These are phyloP conservation scores for Apiotrichum akiyoshidainum DNA, from an alignment of 1,284 basidiomycete genomes.

Conservation along the genomic window DNA sequence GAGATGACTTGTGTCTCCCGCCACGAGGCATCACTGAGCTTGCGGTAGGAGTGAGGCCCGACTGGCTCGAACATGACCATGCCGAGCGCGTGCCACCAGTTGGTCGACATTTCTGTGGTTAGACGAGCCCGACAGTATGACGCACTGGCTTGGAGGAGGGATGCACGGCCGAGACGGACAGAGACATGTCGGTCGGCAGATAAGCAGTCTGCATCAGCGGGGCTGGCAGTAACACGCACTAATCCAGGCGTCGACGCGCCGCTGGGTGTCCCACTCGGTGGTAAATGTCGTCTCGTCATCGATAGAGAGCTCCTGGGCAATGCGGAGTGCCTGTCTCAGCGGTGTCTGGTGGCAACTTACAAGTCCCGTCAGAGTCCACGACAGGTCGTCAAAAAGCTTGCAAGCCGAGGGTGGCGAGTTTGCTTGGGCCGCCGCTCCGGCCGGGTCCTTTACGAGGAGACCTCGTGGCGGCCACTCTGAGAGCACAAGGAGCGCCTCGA, in stretches of 20 bases:
- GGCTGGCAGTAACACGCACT: constrained; percentile 12
- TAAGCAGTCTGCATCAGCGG: constrained; percentile 17
- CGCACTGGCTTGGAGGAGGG: constrained; percentile 20
- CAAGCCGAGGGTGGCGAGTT: constrained; percentile 8
- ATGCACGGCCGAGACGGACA: constrained; percentile 21
- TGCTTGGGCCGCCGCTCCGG: neutral
- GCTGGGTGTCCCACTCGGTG: constrained; percentile 12
- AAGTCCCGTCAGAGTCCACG: constrained; percentile 25
- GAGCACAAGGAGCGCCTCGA: constrained; percentile 23
- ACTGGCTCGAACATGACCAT: constrained; percentile 1
- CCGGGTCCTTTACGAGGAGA: constrained; percentile 10
- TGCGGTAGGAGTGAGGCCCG: neutral
- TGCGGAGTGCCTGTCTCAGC: constrained; percentile 13
- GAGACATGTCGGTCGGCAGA: constrained; percentile 26
- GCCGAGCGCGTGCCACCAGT: constrained; percentile 21
- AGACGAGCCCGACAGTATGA: neutral
- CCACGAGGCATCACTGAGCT: neutral
- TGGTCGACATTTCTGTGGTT: constrained; percentile 21
- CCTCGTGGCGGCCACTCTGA: constrained; percentile 26
- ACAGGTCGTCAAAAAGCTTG: constrained; percentile 25
- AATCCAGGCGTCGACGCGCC: constrained; percentile 21
- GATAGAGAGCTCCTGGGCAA: constrained; percentile 23
- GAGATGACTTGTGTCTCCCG: neutral
- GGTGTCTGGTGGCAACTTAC: neutral
- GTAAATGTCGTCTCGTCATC: constrained; percentile 20